Evolutionary conservation across 2,329 filamentous ascomycete genomes (phyloP), one percentile per base, ranked within the genome.

Genomic region (Pseudogymnoascus sp.): DNA sequence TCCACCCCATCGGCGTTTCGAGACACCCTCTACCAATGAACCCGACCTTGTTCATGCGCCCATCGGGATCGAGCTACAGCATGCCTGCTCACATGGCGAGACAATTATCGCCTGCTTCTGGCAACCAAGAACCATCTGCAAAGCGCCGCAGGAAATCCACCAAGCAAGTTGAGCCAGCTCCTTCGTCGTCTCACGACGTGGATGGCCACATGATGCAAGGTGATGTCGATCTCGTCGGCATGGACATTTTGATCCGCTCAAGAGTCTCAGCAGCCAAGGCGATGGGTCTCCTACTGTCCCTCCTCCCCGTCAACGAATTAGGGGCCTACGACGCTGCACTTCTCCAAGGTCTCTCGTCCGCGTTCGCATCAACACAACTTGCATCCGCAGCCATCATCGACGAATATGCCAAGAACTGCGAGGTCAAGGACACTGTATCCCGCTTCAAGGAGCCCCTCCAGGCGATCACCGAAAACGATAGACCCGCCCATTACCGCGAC

Each of bases 191-290:
- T 1, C 94, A 99, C 74, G 96, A 99, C 72, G 91, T 99, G 16
- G 94, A 99, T 72, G 94, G 92, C 8, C 92, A 96, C 67, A 97
- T 99, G 88, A 91, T 99, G 78, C 90, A 93, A 71, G 94, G 95
- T 59, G 95, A 99, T 69, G 87, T 97, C 54, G 95, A 99, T 70
- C 80, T 99, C 41, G 92, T 99, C 25, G 92, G 94, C 32, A 83
- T 89, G 68, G 94, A 99, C 63, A 87, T 87, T 6, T 84, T 99
- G 73, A 85, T 97, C 58, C 86, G 93, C 64, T 96, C 92, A 6
- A 89, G 93, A 66, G 87, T 95, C n/a, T 89, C 85, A 62, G 90
- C 92, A 11, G 90, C 93, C 18, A 86, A 83, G 69, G 94, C 94
- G 2, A 85, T 99, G 74, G 94, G 93, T 34, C 82, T 90, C 65